Conservation (phyloP, 805 yeast genomes). For the Cyberlindnera samutprakarnensis region DNA sequence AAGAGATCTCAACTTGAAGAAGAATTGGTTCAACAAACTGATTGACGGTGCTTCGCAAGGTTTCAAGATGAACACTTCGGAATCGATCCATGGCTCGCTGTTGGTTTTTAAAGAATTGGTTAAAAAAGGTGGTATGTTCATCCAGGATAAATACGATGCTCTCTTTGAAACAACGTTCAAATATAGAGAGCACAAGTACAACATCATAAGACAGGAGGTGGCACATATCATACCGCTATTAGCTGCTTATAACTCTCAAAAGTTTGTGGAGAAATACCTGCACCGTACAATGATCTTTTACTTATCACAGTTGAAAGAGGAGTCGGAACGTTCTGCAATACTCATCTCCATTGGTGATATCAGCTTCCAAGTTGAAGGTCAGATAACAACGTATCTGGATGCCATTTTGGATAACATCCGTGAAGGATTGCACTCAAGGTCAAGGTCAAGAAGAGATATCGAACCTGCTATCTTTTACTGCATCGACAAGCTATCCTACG, state of each 20-base stretch:
- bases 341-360: conserved; percentile 80
- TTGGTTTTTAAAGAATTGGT: conserved; percentile 77
- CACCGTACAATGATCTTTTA: conserved; percentile 74
- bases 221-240: conserved; percentile 75
- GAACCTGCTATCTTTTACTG: conserved; percentile 87
- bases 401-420: conserved; percentile 78
- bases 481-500: conserved; percentile 74
- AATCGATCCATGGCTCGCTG: conserved; percentile 80
- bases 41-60: conserved; percentile 62
- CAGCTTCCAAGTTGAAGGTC: conserved; percentile 66
- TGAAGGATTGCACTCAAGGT: conserved; percentile 56
- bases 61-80: conserved; percentile 45
- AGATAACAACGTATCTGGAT: conserved; percentile 81
- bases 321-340: conserved; percentile 69
- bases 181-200: conserved; percentile 71
- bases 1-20: conserved; percentile 63
- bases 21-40: conserved; percentile 67
- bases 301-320: conserved; percentile 67
- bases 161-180: conserved; percentile 68
- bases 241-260: conserved; percentile 67
- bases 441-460: conserved; percentile 57
- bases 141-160: conserved; percentile 64
- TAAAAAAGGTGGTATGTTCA: conserved; percentile 60
- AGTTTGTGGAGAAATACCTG: conserved; percentile 74
- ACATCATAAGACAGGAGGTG: conserved; percentile 76